Evolutionary conservation across 257 asterid species (phyloP), one percentile per base, ranked within the genome.

Genomic region (Avicennia marina): DNA sequence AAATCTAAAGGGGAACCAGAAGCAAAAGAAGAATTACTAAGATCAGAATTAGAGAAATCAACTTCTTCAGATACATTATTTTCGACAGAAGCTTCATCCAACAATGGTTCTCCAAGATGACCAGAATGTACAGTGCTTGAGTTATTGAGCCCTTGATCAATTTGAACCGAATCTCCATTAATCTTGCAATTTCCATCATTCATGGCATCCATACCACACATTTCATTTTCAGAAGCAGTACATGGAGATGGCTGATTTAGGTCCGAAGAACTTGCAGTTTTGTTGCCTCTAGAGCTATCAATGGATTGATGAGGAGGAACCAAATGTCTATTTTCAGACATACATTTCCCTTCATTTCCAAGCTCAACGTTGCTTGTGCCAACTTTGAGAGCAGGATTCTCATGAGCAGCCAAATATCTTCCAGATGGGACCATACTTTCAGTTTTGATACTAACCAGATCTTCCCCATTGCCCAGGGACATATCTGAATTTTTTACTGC

Each of bases 251-350:
- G 66, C 57, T 62, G 84, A 58, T 76, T 71, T 22, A 56, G 60
- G 58, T 51, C n/a, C 18, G 89, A 81, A 71, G 86, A 69, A 69
- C 89, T 79, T 47, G 89, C 81, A 65, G 75, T 69, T 58, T 73
- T 81, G 53, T 51, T 46, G 47, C 57, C 64, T 55, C 73, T 70
- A 50, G 72, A 45, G 29, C 66, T 65, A 58, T 60, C 19, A 24
- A 29, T 18, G 17, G 68, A 60, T 62, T 32, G 74, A 63, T 43
- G 64, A 60, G 72, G 41, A 56, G 77, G 71, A 70, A 75, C 68
- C 53, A 73, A 72, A 53, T 90, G 91, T 78, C 68, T 63, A 62
- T 81, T 77, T 58, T 72, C 74, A 39, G 81, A 72, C 71, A 77
- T 67, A 51, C 71, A 64, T 67, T 79, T 78, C 42, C 86, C 75